Evolutionary conservation across 1,284 basidiomycete species (phyloP), one percentile per base, ranked within the genome.

Genomic region (Ganoderma lingzhi): DNA sequence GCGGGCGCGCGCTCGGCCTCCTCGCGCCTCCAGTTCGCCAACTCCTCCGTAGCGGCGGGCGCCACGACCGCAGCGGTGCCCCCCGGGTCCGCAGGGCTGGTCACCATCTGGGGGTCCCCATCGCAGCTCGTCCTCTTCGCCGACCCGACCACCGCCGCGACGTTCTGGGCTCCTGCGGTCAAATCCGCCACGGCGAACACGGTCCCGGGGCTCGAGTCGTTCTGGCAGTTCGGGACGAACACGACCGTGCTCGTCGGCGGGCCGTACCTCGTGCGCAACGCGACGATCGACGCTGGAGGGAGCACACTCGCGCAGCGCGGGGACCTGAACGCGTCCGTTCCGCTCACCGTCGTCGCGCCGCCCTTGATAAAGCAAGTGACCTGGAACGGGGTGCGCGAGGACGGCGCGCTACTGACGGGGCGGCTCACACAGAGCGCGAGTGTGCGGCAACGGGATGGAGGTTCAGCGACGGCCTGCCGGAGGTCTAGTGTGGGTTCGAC

Each of bases 381-480:
- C 0, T 95, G 93, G 93, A 95, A 95, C 72, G 92, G 90, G 6
- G 77, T 23, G n/a, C 82, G 80, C 14, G 67, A 44, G 53, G 37
- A 56, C 55, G 73, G 28, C 44, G 71, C 1, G 74, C 72, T 76
- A 23, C 70, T 79, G 14, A 74, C 73, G 2, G 81, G 80, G 2
- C 63, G 69, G 6, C 69, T 82, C 14, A 35, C 41, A 30, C 69
- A 73, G 65, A 70, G 69, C 32, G 65, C 65, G 37, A 63, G 65
- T 35, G 55, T 70, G 44, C 64, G 64, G 28, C 70, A 67, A 3
- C 78, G 2, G 82, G 84, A 23, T 95, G 94, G 94, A 90, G 84
- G 78, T 94, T 87, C 76, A 82, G 82, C 45, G 86, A 94, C 72
- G 91, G 90, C 75, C 79, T 95, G 48, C 93, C 93, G 0, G 93